phyloP scores from a whole-genome alignment of 306 rosid species.

The Purshia tridentata region DNA sequence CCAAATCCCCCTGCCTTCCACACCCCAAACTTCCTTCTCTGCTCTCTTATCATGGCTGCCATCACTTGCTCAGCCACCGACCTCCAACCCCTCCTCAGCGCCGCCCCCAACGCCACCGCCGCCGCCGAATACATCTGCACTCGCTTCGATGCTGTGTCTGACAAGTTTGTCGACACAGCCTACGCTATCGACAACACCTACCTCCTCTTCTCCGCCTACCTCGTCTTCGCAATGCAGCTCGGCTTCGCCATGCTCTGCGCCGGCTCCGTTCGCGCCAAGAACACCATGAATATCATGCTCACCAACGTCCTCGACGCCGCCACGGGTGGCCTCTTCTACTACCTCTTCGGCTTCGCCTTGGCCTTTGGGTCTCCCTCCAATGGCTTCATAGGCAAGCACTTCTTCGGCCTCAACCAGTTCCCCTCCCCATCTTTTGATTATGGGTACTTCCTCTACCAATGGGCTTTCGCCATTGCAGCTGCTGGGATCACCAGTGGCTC shows the following conservation, averaged over 20 bases:
- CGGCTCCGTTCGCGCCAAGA: conserved; percentile 55
- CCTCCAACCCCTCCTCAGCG: conserved; percentile 43
- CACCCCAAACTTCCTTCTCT: not conserved
- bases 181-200: conserved; percentile 48
- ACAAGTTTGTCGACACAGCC: conserved; percentile 38
- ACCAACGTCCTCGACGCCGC: conserved; percentile 61
- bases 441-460: conserved; percentile 43
- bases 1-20: not conserved
- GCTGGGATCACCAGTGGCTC: conserved; percentile 64
- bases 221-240: conserved; percentile 59
- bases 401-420: conserved; percentile 37
- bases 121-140: conserved; percentile 49
- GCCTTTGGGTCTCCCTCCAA: conserved; percentile 53
- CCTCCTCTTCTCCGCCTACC: conserved; percentile 56
- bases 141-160: conserved; percentile 36
- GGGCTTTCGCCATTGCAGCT: conserved; percentile 62
- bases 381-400: conserved; percentile 48
- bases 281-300: conserved; percentile 63
- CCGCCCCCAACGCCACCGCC: conserved; percentile 18
- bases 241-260: conserved; percentile 69
- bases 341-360: conserved; percentile 50
- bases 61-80: conserved; percentile 45
- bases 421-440: conserved; percentile 47
- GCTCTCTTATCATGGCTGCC: conserved; percentile 13
- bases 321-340: conserved; percentile 48